Conservation (phyloP, 1,284 basidiomycete species). For the Pascua guehoae region DNA sequence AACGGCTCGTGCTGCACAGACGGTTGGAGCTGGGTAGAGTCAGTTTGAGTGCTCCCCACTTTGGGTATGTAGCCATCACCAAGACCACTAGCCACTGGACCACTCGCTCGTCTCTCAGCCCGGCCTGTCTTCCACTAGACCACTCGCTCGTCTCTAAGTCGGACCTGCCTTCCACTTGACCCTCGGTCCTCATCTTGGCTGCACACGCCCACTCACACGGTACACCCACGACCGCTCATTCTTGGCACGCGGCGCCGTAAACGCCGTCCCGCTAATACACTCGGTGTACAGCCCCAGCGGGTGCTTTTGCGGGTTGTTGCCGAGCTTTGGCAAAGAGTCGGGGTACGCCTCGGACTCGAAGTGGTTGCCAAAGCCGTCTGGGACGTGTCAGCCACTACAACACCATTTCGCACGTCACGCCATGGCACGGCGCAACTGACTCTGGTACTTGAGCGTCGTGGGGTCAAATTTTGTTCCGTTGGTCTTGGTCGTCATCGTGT, state of each 20-base stretch:
- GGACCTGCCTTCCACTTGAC: no score
- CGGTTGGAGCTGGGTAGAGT: slow-evolving; percentile 50
- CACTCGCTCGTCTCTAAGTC: neutral
- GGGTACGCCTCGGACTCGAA: slow-evolving; percentile 9
- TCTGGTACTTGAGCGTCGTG: slow-evolving; percentile 6
- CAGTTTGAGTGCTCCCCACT: neutral
- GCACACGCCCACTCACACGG: slow-evolving; percentile 32
- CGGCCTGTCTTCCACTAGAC: neutral
- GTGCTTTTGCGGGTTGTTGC: slow-evolving; percentile 62
- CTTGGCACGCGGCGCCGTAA: slow-evolving; percentile 57
- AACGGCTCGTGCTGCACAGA: slow-evolving; percentile 59
- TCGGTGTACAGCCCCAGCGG: slow-evolving; percentile 63
- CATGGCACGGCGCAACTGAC: neutral
- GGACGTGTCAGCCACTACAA: neutral
- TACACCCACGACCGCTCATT: slow-evolving; percentile 53
- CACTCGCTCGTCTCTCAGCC: neutral
- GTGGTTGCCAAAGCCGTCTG: slow-evolving; percentile 15
- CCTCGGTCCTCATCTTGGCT: no score
- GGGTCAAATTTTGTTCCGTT: neutral
- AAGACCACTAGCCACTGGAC: neutral
- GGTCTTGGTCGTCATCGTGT: neutral
- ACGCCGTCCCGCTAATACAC: slow-evolving; percentile 58
- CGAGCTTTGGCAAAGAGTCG: slow-evolving; percentile 53
- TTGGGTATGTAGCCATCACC: no score
- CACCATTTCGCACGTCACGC: no score